phyloP scores from a whole-genome alignment of 208 protist species.

The Leishmania gerbilli region DNA sequence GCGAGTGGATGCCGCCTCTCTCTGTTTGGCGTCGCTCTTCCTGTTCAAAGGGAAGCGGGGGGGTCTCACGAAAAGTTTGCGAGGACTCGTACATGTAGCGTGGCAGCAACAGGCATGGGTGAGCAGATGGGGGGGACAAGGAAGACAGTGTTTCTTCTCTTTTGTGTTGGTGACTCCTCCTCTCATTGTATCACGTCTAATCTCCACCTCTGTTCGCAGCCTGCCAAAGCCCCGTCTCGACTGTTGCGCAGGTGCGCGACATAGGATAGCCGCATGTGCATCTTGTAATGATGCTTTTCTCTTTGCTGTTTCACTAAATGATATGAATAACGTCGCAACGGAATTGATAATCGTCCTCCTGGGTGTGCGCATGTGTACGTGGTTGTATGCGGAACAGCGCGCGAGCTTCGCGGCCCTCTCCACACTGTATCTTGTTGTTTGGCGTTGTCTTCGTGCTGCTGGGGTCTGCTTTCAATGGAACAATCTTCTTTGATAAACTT shows the following conservation, averaged over 20 bases:
- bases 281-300: not conserved
- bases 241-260: not conserved
- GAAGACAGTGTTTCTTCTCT: not conserved
- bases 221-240: not conserved
- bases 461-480: not conserved
- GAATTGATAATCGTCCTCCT: too few species aligned
- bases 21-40: not conserved
- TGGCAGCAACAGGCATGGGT: not conserved
- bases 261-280: not conserved
- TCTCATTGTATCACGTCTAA: not conserved
- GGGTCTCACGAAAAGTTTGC: not conserved
- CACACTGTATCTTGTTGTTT: not conserved
- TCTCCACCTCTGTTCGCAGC: not conserved
- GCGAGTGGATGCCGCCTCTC: not conserved
- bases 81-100: not conserved
- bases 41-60: not conserved
- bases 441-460: not conserved
- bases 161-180: not conserved
- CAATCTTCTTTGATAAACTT: not conserved
- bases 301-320: not conserved
- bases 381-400: not conserved
- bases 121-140: not conserved
- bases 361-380: not conserved
- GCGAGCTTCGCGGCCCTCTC: not conserved
- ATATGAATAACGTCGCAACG: too few species aligned